These are phyloP conservation scores for Biscogniauxia sp. DNA, from an alignment of 2,329 filamentous ascomycete genomes.

Conservation along the genomic window DNA sequence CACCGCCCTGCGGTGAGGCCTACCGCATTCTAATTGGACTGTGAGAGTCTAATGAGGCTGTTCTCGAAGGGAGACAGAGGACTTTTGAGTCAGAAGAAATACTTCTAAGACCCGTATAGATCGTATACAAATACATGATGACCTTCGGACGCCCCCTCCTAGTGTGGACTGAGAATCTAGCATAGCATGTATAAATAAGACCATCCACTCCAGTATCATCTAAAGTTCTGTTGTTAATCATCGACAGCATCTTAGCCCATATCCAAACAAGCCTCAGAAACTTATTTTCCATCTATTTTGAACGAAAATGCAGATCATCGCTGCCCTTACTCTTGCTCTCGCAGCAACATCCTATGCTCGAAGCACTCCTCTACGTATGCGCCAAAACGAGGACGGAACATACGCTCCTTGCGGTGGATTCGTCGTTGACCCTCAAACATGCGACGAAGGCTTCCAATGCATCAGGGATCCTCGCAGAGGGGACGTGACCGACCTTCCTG, in stretches of 20 bases:
- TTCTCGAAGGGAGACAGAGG: not conserved
- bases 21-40: not conserved
- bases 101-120: not conserved
- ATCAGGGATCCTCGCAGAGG: conserved; percentile 7
- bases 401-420: conserved; percentile 10
- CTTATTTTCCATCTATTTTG: not conserved
- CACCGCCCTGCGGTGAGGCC: not conserved
- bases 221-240: not conserved
- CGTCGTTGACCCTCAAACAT: conserved; percentile 3
- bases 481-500: conserved; percentile 5
- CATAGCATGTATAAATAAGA: conserved; percentile 1
- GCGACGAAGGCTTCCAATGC: conserved; percentile 4
- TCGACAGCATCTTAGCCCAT: not conserved
- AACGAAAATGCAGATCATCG: conserved; percentile 3
- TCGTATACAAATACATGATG: not conserved
- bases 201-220: not conserved
- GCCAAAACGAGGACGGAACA: not conserved
- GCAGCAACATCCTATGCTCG: conserved; percentile 5
- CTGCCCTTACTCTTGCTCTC: conserved; percentile 1
- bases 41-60: not conserved
- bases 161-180: not conserved
- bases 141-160: not conserved
- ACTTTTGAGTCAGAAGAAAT: not conserved
- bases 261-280: not conserved
- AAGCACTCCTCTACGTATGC: not conserved